phyloP scores from a whole-genome alignment of 192 early-diverging fungal genomes.

The Entophlyctis luteolus region DNA sequence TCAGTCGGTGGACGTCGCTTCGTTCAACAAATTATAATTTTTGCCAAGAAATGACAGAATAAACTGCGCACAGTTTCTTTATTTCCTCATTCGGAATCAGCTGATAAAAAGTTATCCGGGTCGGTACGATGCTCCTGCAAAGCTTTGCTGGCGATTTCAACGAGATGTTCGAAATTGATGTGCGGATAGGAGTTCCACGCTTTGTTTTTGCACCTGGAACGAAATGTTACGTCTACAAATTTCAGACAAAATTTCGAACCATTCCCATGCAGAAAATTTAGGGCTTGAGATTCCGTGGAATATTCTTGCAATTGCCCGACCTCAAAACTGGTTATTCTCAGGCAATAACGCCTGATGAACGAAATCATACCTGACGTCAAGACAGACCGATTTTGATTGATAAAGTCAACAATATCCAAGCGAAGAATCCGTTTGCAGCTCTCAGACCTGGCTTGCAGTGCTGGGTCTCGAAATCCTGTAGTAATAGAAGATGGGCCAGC shows the following conservation, averaged over 20 bases:
- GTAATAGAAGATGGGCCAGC: neutral
- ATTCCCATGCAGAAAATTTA: conserved; percentile 40
- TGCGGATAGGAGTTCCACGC: conserved; percentile 42
- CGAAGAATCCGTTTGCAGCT: conserved; percentile 28
- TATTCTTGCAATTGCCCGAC: conserved; percentile 41
- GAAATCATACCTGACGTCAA: conserved; percentile 26
- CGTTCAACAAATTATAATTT: conserved; percentile 20
- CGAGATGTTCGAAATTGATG: conserved; percentile 39
- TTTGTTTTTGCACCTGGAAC: conserved; percentile 30
- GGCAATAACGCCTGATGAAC: neutral
- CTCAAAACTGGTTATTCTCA: conserved; percentile 10
- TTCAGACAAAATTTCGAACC: conserved; percentile 17
- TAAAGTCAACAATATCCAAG: conserved; percentile 29
- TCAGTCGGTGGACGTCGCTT: conserved; percentile 24
- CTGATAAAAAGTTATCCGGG: neutral
- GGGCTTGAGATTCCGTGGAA: conserved; percentile 48
- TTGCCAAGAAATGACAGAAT: no score
- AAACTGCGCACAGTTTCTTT: no score
- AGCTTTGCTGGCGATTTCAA: conserved; percentile 34
- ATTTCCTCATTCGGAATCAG: neutral
- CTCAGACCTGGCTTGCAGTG: conserved; percentile 6
- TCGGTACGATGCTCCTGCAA: conserved; percentile 19
- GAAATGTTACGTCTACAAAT: neutral
- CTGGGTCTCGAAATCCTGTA: conserved; percentile 17
- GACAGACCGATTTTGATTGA: conserved; percentile 8